phyloP scores from a whole-genome alignment of 2,329 filamentous ascomycete genomes.

The Fusarium sp. region DNA sequence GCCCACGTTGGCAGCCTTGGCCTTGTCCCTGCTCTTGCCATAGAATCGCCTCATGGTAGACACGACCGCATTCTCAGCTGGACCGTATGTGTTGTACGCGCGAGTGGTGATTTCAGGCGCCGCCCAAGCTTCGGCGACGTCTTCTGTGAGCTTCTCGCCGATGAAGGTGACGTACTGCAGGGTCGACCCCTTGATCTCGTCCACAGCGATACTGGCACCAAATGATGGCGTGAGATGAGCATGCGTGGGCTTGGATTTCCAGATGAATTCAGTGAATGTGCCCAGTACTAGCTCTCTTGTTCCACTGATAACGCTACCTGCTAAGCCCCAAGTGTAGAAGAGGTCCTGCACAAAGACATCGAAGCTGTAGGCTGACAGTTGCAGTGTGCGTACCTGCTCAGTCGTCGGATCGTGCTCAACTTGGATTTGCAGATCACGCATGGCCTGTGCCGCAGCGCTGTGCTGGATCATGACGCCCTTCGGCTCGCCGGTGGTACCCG shows the following conservation, averaged over 20 bases:
- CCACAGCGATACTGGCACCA: constrained; percentile 24
- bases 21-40: constrained; percentile 15
- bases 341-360: constrained; percentile 34
- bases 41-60: constrained; percentile 32
- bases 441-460: constrained; percentile 21
- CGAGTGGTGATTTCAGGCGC: constrained; percentile 19
- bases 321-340: constrained; percentile 28
- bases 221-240: constrained; percentile 33
- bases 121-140: constrained; percentile 31
- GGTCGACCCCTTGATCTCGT: constrained; percentile 28
- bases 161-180: constrained; percentile 30
- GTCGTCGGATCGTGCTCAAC: constrained; percentile 22
- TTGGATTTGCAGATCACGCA: constrained; percentile 28
- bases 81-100: constrained; percentile 30
- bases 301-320: constrained; percentile 16
- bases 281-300: constrained; percentile 29
- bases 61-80: constrained; percentile 28
- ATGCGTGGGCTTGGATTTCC: constrained; percentile 27
- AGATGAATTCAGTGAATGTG: constrained; percentile 30
- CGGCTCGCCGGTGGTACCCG: constrained; percentile 26
- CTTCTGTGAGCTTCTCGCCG: constrained; percentile 28
- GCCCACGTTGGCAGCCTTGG: constrained; percentile 32
- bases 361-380: constrained; percentile 33
- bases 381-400: constrained; percentile 23
- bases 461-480: constrained; percentile 38